A percentile compares a stretch with the other conserved stretches of the same genome.
Evolutionary conservation across 75 land plant species (phyloP).

Genomic region (Selaginella tamariscina): DNA sequence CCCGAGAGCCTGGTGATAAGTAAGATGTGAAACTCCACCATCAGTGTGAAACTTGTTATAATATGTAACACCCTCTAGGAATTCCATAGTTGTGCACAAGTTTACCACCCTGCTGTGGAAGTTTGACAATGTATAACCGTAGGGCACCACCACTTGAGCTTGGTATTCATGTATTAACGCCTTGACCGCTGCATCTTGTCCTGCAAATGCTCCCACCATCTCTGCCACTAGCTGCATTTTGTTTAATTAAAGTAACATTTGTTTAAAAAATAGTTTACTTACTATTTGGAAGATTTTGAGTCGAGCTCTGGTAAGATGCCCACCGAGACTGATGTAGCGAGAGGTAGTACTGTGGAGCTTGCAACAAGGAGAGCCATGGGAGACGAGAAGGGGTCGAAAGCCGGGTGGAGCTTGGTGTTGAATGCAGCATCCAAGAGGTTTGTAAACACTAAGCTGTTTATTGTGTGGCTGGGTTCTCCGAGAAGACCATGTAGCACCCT

Average conservation of each 20-base stretch:
- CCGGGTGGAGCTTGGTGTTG: background rate
- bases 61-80: background rate
- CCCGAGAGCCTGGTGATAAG: background rate
- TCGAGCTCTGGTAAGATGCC: background rate
- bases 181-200: background rate
- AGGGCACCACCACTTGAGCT: background rate
- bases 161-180: background rate
- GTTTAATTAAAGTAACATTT: background rate
- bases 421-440: background rate
- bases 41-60: too few relatives aligned
- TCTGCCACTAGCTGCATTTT: background rate
- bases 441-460: background rate
- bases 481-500: too few relatives aligned
- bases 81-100: background rate
- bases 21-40: background rate
- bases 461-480: too few relatives aligned
- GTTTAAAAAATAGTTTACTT: background rate
- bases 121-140: background rate
- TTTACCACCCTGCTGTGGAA: background rate
- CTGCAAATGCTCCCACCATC: background rate
- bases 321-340: background rate
- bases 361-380: background rate
- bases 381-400: background rate
- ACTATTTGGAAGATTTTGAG: background rate
- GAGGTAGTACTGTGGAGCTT: background rate